A percentile compares a stretch with the other conserved stretches of the same genome.
Conservation (phyloP, 129 eudicot species). For the Tagetes erecta region DNA sequence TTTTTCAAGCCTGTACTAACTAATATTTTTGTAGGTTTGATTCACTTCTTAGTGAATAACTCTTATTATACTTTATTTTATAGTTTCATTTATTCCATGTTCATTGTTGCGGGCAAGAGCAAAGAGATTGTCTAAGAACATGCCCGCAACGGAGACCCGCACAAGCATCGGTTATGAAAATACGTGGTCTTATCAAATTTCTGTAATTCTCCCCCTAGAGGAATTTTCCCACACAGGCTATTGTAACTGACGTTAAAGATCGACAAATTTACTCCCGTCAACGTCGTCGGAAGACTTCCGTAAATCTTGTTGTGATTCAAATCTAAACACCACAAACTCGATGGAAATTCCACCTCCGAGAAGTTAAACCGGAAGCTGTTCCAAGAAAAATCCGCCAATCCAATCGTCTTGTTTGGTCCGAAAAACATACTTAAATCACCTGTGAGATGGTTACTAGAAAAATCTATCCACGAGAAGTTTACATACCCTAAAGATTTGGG, state of each 20-base stretch:
- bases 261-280: conserved; percentile 28
- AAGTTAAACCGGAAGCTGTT: conserved; percentile 51
- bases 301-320: conserved; percentile 56
- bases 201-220: conserved; percentile 52
- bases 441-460: conserved; percentile 51
- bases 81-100: too few species aligned
- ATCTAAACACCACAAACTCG: conserved; percentile 43
- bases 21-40: too few species aligned
- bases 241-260: conserved; percentile 59
- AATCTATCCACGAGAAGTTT: conserved; percentile 47
- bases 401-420: conserved; percentile 49
- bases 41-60: too few species aligned
- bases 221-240: conserved; percentile 67
- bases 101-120: too few species aligned
- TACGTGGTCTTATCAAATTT: conserved; percentile 32
- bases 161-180: conserved; percentile 62
- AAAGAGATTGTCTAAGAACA: too few species aligned
- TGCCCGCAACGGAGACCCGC: conserved; percentile 53
- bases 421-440: conserved; percentile 70
- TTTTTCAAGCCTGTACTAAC: too few species aligned
- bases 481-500: conserved; percentile 51
- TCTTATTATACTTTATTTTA: too few species aligned
- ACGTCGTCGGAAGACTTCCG: conserved; percentile 48
- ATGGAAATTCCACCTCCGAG: conserved; percentile 43
- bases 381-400: conserved; percentile 35